Evolutionary conservation across 2,329 filamentous ascomycete species (phyloP), one percentile per base, ranked within the genome.

Genomic region (Botrytis fragariae): DNA sequence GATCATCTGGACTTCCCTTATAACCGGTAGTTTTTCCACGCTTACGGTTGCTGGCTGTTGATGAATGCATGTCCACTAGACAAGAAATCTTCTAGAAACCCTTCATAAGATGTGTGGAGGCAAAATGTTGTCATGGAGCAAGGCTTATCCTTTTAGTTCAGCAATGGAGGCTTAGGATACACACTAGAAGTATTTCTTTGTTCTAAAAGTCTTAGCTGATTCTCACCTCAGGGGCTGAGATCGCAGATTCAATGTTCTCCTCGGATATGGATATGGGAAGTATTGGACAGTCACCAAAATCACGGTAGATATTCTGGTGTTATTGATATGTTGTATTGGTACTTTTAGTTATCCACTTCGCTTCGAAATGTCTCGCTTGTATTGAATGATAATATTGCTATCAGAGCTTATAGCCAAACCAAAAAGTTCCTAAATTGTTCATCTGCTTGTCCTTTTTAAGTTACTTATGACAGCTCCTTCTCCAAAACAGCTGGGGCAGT

Each of bases 401-500:
- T 67, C 35, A 67, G 29, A 37, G 37, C 61, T 37, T 48, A 59
- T 59, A 54, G 45, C 64, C 37, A 60, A 37, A 68, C 29, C 62
- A n/a, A 48, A 60, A 35, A 29, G 12, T 12, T 44, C 9, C 32
- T 44, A 64, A 32, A 48, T 60, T 72, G 20, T 14, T 29, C 51
- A 59, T 68, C 22, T 29, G n/a, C 12, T n/a, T 35, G 8, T 9
- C 48, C 29, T 18, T 29, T 42, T 9, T 3, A 18, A 29, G 51
- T 6, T 9, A 57, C 69, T 61, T 74, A 78, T 42, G 64, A 70
- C 35, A 77, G 51, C 74, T 86, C 82, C 73, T 83, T 81, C 79
- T 88, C 86, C 67, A 90, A 77, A 37, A 87, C 83, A 59, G 86
- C 86, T 20, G 87, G 86, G 16, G 86, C 85, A n/a, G 80, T 84